Evolutionary conservation across 2,329 filamentous ascomycete species (phyloP).

Genomic region (Talaromyces sp.): DNA sequence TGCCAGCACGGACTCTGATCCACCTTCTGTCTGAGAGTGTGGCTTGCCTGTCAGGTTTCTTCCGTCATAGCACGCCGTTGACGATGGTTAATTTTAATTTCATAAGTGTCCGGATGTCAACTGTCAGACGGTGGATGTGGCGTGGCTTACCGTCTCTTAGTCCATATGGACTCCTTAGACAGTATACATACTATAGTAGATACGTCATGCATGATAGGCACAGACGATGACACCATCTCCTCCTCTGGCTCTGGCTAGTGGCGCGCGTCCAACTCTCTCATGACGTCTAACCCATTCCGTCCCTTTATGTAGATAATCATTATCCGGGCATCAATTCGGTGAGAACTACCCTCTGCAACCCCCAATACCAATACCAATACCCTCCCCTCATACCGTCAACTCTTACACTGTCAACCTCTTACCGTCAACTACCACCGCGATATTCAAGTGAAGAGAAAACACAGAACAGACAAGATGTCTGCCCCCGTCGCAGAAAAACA

Average conservation of each 20-base stretch:
- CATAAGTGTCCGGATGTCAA: no score
- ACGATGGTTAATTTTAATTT: neutral
- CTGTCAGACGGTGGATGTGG: no score
- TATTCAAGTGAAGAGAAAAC: neutral
- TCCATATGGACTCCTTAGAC: no score
- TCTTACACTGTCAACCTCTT: no score
- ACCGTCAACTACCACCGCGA: neutral
- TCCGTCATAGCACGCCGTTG: neutral
- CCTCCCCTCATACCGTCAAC: neutral
- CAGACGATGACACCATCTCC: neutral
- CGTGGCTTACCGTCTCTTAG: no score
- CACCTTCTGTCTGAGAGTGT: neutral
- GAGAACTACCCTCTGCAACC: neutral
- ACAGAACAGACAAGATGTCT: neutral
- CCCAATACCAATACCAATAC: no score
- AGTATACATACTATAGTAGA: neutral
- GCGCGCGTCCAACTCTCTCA: neutral
- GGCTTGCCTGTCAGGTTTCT: neutral
- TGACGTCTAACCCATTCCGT: conserved; percentile 6
- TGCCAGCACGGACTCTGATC: neutral
- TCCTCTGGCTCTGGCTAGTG: neutral
- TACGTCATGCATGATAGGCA: conserved; percentile 3
- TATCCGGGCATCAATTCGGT: neutral
- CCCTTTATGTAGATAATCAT: neutral
- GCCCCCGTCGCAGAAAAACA: conserved; percentile 11